These are phyloP conservation scores for Trichothecium roseum DNA, from an alignment of 2,329 filamentous ascomycete species.

Conservation along the genomic window DNA sequence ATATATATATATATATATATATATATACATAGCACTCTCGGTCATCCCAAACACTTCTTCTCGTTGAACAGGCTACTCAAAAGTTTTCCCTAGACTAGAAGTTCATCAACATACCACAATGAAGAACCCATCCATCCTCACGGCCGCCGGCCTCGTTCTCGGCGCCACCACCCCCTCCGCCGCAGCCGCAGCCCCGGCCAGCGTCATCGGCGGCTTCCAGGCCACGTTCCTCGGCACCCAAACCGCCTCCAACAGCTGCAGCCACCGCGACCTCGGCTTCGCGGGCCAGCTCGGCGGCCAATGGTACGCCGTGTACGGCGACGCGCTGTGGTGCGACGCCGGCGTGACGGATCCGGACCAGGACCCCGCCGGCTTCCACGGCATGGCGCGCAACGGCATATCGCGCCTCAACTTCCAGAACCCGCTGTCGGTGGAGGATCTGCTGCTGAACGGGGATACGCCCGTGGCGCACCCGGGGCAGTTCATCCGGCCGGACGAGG, in stretches of 20 bases:
- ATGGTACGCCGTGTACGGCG: conserved; percentile 28
- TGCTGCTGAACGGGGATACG: conserved; percentile 21
- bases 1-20: no score
- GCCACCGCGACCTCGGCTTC: conserved; percentile 25
- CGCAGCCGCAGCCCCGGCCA: no score
- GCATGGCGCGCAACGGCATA: conserved; percentile 27
- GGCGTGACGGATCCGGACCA: conserved; percentile 18
- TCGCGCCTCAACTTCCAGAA: conserved; percentile 23
- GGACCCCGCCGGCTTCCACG: conserved; percentile 23
- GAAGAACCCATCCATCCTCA: no score
- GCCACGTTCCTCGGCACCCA: conserved; percentile 24
- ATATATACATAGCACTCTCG: no score
- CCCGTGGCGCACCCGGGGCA: conserved; percentile 19
- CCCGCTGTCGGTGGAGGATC: conserved; percentile 22
- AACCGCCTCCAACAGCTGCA: conserved; percentile 23
- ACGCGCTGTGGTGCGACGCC: conserved; percentile 22
- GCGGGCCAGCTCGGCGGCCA: conserved; percentile 21
- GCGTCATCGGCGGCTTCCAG: conserved; percentile 19
- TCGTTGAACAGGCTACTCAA: no score
- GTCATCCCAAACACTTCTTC: no score
- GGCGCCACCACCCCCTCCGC: no score
- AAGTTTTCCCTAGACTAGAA: no score
- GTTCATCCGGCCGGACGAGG: conserved; percentile 23
- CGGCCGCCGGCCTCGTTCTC: no score
- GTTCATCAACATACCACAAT: no score